phyloP scores from a whole-genome alignment of 2,329 filamentous ascomycete species.

The Alternaria ventricosa region DNA sequence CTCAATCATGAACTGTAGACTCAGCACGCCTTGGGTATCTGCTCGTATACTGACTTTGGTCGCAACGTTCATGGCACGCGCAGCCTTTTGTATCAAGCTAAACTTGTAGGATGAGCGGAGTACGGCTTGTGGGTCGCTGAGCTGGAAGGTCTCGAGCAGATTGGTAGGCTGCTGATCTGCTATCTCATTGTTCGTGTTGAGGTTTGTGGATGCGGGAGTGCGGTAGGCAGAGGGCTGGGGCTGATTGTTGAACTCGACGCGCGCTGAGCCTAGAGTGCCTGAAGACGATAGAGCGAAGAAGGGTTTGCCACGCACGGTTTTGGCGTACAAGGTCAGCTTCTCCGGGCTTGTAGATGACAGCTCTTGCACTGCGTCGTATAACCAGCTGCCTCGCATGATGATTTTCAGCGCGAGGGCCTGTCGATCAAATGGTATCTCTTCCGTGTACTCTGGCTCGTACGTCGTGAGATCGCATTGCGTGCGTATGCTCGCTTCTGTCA shows the following conservation, averaged over 20 bases:
- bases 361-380: conserved; percentile 75
- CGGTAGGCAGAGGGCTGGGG: conserved; percentile 31
- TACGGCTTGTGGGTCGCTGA: conserved; percentile 47
- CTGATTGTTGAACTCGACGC: conserved; percentile 64
- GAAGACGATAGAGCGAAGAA: conserved; percentile 74
- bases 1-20: conserved; percentile 95
- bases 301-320: conserved; percentile 56
- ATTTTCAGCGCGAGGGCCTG: conserved; percentile 85
- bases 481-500: conserved; percentile 80
- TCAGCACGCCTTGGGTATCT: conserved; percentile 88
- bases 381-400: conserved; percentile 82
- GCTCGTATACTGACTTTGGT: conserved; percentile 91
- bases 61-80: conserved; percentile 89
- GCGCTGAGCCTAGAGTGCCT: conserved; percentile 65
- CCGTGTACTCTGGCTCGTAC: conserved; percentile 70
- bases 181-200: conserved; percentile 3
- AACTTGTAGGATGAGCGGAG: conserved; percentile 78
- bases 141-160: conserved; percentile 76
- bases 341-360: conserved; percentile 73
- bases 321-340: conserved; percentile 66
- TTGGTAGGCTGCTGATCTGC: conserved; percentile 15
- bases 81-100: conserved; percentile 80
- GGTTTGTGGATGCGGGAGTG: conserved; percentile 22
- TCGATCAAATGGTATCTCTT: conserved; percentile 88
- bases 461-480: conserved; percentile 84